A percentile compares a stretch with the other conserved stretches of the same genome.
Evolutionary conservation across 768 basidiomycete species (phyloP).

Genomic region (Trametes cubensis): DNA sequence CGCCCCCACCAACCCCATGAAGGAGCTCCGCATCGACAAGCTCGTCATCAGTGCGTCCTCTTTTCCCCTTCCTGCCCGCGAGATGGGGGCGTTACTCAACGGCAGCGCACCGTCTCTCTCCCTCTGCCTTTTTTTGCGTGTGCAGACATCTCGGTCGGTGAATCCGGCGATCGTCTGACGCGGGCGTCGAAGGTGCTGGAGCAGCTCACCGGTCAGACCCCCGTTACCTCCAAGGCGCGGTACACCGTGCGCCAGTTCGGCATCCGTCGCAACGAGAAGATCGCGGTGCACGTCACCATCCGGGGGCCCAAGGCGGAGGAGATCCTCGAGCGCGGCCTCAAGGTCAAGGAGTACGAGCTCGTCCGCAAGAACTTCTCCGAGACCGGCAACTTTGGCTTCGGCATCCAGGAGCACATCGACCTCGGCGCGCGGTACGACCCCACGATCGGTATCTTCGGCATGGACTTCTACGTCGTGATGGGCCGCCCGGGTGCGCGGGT

Average conservation of each 20-base stretch:
- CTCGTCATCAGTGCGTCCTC: conserved; percentile 93
- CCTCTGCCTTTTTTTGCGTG: neutral
- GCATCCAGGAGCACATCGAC: conserved; percentile 99
- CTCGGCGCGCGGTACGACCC: conserved; percentile 98
- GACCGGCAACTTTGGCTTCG: conserved; percentile 99
- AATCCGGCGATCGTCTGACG: conserved; percentile 98
- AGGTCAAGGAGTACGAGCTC: conserved; percentile 99
- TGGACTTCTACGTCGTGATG: conserved; percentile 99
- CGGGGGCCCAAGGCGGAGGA: conserved; percentile 99
- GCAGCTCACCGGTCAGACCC: conserved; percentile 98
- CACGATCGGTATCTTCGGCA: conserved; percentile 97
- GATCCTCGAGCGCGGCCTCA: conserved; percentile 97
- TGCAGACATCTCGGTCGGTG: conserved; percentile 98
- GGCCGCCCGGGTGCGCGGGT: conserved; percentile 93
- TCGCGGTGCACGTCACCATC: conserved; percentile 98
- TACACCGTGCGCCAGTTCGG: conserved; percentile 99
- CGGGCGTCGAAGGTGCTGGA: conserved; percentile 99
- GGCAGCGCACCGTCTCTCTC: neutral
- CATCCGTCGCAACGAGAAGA: conserved; percentile 99
- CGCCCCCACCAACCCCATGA: conserved; percentile 90
- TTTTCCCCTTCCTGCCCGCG: neutral
- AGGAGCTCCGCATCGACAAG: conserved; percentile 96
- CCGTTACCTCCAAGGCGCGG: conserved; percentile 98
- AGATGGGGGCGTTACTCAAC: conserved; percentile 17
- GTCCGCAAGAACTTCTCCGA: conserved; percentile 96